Evolutionary conservation across 768 basidiomycete genomes (phyloP).

Genomic region (Tephrocybe sp.): DNA sequence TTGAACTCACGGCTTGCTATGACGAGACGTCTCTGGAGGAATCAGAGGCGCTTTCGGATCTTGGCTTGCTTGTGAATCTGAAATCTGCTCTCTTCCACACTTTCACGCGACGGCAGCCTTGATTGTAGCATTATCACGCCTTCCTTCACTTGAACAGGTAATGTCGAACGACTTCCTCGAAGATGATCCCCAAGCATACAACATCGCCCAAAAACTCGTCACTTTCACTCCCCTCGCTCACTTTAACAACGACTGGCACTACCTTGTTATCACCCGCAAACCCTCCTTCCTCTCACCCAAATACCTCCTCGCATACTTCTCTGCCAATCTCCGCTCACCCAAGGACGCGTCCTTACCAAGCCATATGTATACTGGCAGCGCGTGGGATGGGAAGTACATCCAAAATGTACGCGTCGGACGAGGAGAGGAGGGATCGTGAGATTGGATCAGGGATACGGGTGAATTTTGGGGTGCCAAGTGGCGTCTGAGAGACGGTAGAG

Average conservation of each 20-base stretch:
- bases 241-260: conserved; percentile 46
- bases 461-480: conserved; percentile 1
- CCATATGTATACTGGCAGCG: conserved; percentile 56
- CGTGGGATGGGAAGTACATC: conserved; percentile 20
- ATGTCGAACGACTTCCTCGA: no score
- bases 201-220: conserved; percentile 28
- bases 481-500: conserved; percentile 9
- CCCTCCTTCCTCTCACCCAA: conserved; percentile 45
- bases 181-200: no score
- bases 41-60: no score
- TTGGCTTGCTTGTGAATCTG: no score
- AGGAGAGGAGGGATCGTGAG: neutral
- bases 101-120: no score
- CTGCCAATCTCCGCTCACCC: conserved; percentile 45
- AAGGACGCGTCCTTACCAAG: conserved; percentile 48
- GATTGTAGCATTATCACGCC: no score
- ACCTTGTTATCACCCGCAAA: conserved; percentile 12
- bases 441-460: neutral
- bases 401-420: conserved; percentile 11
- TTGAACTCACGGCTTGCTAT: no score
- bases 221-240: conserved; percentile 54
- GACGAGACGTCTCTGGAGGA: no score
- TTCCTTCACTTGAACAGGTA: no score
- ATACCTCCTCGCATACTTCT: conserved; percentile 57
- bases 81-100: no score